Evolutionary conservation across 257 asterid species (phyloP), one percentile per base, ranked within the genome.

Genomic region (Nemophila menziesii): DNA sequence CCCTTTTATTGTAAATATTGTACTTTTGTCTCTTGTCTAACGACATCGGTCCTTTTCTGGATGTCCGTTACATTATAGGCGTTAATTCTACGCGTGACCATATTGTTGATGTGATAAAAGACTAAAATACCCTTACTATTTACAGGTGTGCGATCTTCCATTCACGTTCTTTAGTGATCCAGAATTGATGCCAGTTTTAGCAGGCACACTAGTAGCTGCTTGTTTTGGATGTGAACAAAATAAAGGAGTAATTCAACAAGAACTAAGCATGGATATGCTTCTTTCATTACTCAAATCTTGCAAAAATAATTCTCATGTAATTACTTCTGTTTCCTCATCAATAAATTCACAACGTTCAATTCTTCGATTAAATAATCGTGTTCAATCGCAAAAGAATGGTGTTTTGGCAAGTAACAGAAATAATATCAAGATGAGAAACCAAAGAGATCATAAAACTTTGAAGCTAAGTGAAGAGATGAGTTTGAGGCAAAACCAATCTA

Each of bases 261-360:
- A 90, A 64, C 92, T 90, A 54, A 90, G 98, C 75, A 69, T 74
- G 60, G 98, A 90, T 58, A 90, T 85, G 96, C 82, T 90, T 56
- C 79, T 90, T 43, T 79, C 93, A 17, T 74, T 84, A 23, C 92
- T 90, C 16, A 79, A 69, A 52, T 79, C 81, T 13, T 77, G 85
- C 75, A 81, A 79, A 85, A 71, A 38, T 71, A 56, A 29, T 44
- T 33, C 14, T 24, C 54, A 71, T 0, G 26, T 57, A 0, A 47
- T 21, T 39, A 38, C 33, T 16, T 36, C 60, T 11, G 6, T 42
- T 39, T 54, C 66, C 17, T 29, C 10, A 44, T 56, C 53, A 27
- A 65, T 49, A 29, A 54, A 57, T 47, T 56, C 70, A 5, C 58
- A 53, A 24, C 75, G 85, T 13, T 55, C 19, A 57, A 56, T 51